phyloP scores from a whole-genome alignment of 2,329 filamentous ascomycete genomes.

The Diaporthe vaccinii region DNA sequence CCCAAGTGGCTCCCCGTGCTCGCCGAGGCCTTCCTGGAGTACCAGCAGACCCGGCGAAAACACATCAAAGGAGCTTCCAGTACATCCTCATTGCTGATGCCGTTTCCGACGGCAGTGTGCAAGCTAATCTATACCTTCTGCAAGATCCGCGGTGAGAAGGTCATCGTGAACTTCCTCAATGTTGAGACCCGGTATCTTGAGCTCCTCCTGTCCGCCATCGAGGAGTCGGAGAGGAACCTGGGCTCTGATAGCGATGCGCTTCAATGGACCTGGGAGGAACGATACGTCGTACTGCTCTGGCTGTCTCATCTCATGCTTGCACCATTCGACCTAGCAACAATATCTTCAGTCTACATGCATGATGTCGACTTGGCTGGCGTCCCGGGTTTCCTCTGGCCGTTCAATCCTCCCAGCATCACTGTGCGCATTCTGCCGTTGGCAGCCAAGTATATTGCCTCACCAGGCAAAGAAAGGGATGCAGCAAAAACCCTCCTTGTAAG shows the following conservation, averaged over 20 bases:
- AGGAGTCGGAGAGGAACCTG: slow-evolving; percentile 63
- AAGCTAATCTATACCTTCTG: slow-evolving; percentile 89
- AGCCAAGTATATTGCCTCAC: slow-evolving; percentile 76
- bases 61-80: slow-evolving; percentile 52
- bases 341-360: slow-evolving; percentile 74
- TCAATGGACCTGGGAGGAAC: slow-evolving; percentile 84
- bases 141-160: slow-evolving; percentile 94
- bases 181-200: slow-evolving; percentile 91
- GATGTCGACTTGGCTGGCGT: slow-evolving; percentile 59
- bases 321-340: slow-evolving; percentile 90
- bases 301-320: slow-evolving; percentile 84
- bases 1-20: slow-evolving; percentile 81
- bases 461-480: slow-evolving; percentile 90
- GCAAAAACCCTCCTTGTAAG: slow-evolving; percentile 87
- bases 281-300: slow-evolving; percentile 91
- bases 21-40: slow-evolving; percentile 81
- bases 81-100: slow-evolving; percentile 59
- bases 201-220: slow-evolving; percentile 80
- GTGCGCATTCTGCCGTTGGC: slow-evolving; percentile 79
- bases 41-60: slow-evolving; percentile 62
- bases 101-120: slow-evolving; percentile 79
- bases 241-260: slow-evolving; percentile 37
- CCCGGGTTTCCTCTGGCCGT: slow-evolving; percentile 67
- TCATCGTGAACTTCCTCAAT: slow-evolving; percentile 90
- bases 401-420: slow-evolving; percentile 76